Evolutionary conservation across 2,329 filamentous ascomycete genomes (phyloP).

Genomic region (Didymellaceae sp.): DNA sequence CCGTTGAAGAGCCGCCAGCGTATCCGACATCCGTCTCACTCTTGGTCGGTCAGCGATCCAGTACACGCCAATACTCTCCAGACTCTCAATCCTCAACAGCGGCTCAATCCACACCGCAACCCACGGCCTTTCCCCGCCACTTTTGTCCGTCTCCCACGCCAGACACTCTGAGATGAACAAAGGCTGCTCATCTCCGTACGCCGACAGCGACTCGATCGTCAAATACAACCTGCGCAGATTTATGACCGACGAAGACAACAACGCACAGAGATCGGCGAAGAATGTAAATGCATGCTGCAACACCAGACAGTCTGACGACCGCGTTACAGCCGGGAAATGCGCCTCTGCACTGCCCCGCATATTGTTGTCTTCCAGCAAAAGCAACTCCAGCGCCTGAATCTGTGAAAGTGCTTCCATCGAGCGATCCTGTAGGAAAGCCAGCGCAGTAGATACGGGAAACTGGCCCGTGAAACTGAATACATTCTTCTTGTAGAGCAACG

Average conservation of each 20-base stretch:
- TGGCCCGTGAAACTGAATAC: slow-evolving; percentile 30
- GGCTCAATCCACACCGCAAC: slow-evolving; percentile 28
- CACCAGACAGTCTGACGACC: slow-evolving; percentile 25
- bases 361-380: slow-evolving; percentile 28
- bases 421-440: slow-evolving; percentile 32
- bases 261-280: slow-evolving; percentile 30
- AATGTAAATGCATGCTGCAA: slow-evolving; percentile 30
- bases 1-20: slow-evolving; percentile 16
- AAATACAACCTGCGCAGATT: slow-evolving; percentile 24
- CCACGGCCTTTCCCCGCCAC: slow-evolving; percentile 11
- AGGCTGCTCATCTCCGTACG: slow-evolving; percentile 11
- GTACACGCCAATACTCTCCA: slow-evolving; percentile 23
- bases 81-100: slow-evolving; percentile 19
- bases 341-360: slow-evolving; percentile 21
- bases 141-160: slow-evolving; percentile 19
- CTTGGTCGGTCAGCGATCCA: slow-evolving; percentile 26
- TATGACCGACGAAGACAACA: slow-evolving; percentile 28
- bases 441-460: slow-evolving; percentile 31
- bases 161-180: slow-evolving; percentile 18
- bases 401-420: slow-evolving; percentile 19
- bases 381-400: slow-evolving; percentile 26
- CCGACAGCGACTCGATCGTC: slow-evolving; percentile 22
- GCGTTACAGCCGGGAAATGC: slow-evolving; percentile 21
- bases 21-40: slow-evolving; percentile 23
- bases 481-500: slow-evolving; percentile 33